Conservation (phyloP, 345 rosid species). For the Aethionema arabicum region DNA sequence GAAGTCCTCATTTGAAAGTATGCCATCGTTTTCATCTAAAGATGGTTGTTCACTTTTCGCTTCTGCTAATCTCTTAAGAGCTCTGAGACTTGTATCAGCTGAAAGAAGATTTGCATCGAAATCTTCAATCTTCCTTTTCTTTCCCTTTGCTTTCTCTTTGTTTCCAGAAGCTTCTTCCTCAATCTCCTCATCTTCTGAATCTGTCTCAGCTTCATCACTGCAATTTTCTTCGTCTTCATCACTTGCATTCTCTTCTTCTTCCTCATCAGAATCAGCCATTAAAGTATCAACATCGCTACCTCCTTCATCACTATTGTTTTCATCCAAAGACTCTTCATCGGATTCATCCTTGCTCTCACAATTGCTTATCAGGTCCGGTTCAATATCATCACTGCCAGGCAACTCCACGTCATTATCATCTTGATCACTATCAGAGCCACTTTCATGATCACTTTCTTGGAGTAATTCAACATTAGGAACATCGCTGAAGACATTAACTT, state of each 20-base stretch:
- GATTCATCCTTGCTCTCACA: conserved; percentile 42
- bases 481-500: conserved; percentile 54
- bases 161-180: conserved; percentile 26
- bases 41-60: conserved; percentile 41
- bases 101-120: conserved; percentile 64
- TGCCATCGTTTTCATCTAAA: conserved; percentile 55
- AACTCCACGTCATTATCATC: conserved; percentile 44
- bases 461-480: conserved; percentile 78
- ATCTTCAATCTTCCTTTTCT: conserved; percentile 71
- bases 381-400: conserved; percentile 41
- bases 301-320: conserved; percentile 32
- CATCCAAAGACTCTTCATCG: conserved; percentile 39
- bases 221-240: conserved; percentile 35
- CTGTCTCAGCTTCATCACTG: conserved; percentile 28
- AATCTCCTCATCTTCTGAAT: conserved; percentile 37
- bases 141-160: conserved; percentile 39
- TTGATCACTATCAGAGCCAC: conserved; percentile 39
- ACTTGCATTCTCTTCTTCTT: conserved; percentile 35
- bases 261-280: conserved; percentile 18
- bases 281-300: conserved; percentile 32
- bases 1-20: conserved; percentile 94
- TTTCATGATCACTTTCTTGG: conserved; percentile 43
- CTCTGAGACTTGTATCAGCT: conserved; percentile 84
- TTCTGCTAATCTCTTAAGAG: conserved; percentile 77
- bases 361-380: conserved; percentile 31